Base-by-base conservation (phyloP, 2,329 filamentous ascomycete species). In the Ophiostoma perfectum region DNA sequence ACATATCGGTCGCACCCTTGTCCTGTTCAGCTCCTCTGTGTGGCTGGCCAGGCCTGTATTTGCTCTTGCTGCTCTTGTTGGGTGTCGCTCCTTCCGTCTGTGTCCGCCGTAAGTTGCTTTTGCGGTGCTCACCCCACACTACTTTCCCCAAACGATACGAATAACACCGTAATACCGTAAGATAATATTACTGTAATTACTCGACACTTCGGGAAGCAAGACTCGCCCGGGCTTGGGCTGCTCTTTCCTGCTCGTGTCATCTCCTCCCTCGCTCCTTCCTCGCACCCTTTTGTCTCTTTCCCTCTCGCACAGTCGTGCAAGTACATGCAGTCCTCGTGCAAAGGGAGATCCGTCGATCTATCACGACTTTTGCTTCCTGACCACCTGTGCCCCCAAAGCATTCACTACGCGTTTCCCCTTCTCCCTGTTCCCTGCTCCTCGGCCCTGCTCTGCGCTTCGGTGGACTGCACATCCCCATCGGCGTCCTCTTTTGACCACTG, bases 131-230 rank as follows among this genome's bases (percentile, higher is more conserved):
- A 60, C 55, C 55, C 55, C 55, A 60, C 55, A 60, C 27, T 60
- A 60, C 55, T 60, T 60, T 60, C 55, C 27, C 55, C 27, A 60
- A 60, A 60, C 36, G 18, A 60, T 60, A 60, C 55, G 55, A 60
- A 60, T 38, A 60, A 60, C 27, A 16, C 55, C n/a, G 55, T 60
- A 60, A 38, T 36, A 55, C n/a, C 47, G 5, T 52, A 52, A 16
- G 11, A n/a, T n/a, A 9, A 18, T n/a, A 55, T 11, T 55, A 38
- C n/a, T 58, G 52, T 38, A 58, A 58, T 52, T 52, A 52, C 49
- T 52, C 16, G 16, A 52, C 6, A 52, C 49, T 52, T 60, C 11
- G 27, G 55, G 27, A 60, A 60, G 55, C 38, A 36, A 60, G 55
- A 60, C 55, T 11, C 55, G 18, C 18, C 55, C 18, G 27, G 55